Base-by-base conservation (phyloP, 1,284 basidiomycete genomes). In the Mycosarcoma maydis region DNA sequence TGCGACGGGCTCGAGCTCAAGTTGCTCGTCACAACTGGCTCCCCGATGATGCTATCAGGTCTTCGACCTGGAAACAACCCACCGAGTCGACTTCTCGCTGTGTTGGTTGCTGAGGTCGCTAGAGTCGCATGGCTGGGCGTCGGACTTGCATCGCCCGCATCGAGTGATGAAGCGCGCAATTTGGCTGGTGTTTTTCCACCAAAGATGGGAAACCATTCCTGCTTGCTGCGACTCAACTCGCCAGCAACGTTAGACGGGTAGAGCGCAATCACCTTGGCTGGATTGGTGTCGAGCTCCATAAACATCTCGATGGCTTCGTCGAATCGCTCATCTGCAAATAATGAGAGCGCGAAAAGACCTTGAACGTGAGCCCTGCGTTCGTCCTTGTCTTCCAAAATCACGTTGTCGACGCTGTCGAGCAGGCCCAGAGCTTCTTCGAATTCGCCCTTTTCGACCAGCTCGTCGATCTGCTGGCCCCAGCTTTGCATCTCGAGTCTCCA, bases 191-290 rank as follows among this genome's bases (percentile, higher is more conserved):
- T 72, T 47, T 89, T 89, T 0, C 93, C 94, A 10, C 93, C 94
- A 82, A 92, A 98, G 8, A 95, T 83, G 3, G 86, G 84, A 78
- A 94, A 90, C 92, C 94, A 95, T n/a, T 86, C 84, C 1, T 88
- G 79, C 30, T 83, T 86, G 14, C 88, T 86, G 0, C 90, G 86
- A 13, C 88, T 85, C 11, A 98, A 83, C 27, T 90, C 85, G 4
- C 95, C 95, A 0, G 93, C 87, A 2, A 98, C 87, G 16, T 85
- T 85, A 41, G 90, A 86, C 0, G 93, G 92, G 81, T 92, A 98
- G 4, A 98, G 84, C 1, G 94, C 90, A 13, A 98, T 87, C 1
- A 98, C 92, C 77, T 94, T 92, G 2, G 93, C 92, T 0, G 95
- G 95, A 76, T 96, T 95, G 65, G 92, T 86, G 70, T 98, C 90